These are phyloP conservation scores for Taphrina sp. DNA, from an alignment of 1,139 yeast genomes.

Conservation along the genomic window DNA sequence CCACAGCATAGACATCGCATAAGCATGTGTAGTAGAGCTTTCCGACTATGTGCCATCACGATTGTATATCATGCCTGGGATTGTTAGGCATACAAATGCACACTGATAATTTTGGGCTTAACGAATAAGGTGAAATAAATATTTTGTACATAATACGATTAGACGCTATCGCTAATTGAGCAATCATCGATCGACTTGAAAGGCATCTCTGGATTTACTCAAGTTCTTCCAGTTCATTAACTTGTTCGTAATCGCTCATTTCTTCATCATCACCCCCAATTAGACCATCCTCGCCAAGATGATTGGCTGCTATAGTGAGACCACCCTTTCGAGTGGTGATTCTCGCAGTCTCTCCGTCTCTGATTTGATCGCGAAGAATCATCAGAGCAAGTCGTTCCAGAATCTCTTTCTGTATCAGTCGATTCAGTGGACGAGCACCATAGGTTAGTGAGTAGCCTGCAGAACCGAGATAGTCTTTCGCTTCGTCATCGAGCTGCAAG, in stretches of 20 bases:
- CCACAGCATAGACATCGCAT: too few relatives aligned
- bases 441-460: constrained; percentile 89
- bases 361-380: constrained; percentile 79
- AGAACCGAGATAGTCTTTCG: constrained; percentile 74
- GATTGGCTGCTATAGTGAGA: constrained; percentile 79
- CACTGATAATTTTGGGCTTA: too few relatives aligned
- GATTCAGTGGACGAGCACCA: constrained; percentile 97
- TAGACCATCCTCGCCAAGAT: constrained; percentile 52
- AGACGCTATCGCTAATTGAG: constrained; percentile 24
- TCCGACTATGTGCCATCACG: too few relatives aligned
- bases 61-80: too few relatives aligned
- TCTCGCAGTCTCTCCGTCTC: constrained; percentile 78
- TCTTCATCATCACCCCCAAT: constrained; percentile 56
- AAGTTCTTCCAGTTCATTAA: constrained; percentile 29
- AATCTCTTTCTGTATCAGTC: constrained; percentile 83
- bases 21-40: too few relatives aligned
- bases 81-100: too few relatives aligned
- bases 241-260: constrained; percentile 54
- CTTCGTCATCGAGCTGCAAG: constrained; percentile 67
- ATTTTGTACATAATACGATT: too few relatives aligned
- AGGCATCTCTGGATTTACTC: constrained; percentile 1
- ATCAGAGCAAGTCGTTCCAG: constrained; percentile 85
- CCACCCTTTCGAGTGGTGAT: constrained; percentile 59
- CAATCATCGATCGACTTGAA: too few relatives aligned
- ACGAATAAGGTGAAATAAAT: too few relatives aligned